Evolutionary conservation across 805 yeast genomes (phyloP), one percentile per base, ranked within the genome.

Genomic region (Myxozyma kluyveri): DNA sequence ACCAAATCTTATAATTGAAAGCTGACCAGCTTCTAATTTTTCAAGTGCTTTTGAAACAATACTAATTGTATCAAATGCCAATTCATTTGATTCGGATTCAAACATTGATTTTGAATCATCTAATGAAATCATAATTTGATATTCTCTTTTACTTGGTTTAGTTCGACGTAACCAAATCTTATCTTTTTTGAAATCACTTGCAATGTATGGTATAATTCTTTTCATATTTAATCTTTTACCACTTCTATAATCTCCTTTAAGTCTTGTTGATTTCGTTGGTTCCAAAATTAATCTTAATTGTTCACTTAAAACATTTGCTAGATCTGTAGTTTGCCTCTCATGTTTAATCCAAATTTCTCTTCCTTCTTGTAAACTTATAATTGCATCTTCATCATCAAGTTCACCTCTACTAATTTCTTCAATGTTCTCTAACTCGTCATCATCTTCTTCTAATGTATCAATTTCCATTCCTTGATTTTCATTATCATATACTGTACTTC

Each of bases 31-130:
- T 70, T 95, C 99, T 51, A 93, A 74, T 66, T 89, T 96, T 0
- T 96, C 86, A 57, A 93, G 77, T 0, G 99, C 96, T 68, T 88
- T 90, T 2, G 96, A 83, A 1, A 93, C 98, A 40, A 93, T 75
- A 5, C 97, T 91, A 64, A 93, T 86, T 66, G 96, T 84, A 64
- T 93, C 91, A 79, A 89, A 89, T 0, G 99, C 98, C 53, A 93
- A 75, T 60, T 87, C 88, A 17, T 88, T 91, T 33, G 95, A 83
- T 60, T 84, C 82, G 22, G 96, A 85, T 68, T 91, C 98, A 51
- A 90, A 82, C 99, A 93, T 93, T 1, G 98, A 91, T 68, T 88
- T 89, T 27, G 99, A 93, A 67, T 93, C 96, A 72, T 93, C 99
- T 43, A 93, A 86, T 0, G 99, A 90, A 60, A 93, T 86, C 96